A percentile compares a stretch with the other conserved stretches of the same genome.
phyloP scores from a whole-genome alignment of 2,329 filamentous ascomycete genomes.

The Didymella exigua region DNA sequence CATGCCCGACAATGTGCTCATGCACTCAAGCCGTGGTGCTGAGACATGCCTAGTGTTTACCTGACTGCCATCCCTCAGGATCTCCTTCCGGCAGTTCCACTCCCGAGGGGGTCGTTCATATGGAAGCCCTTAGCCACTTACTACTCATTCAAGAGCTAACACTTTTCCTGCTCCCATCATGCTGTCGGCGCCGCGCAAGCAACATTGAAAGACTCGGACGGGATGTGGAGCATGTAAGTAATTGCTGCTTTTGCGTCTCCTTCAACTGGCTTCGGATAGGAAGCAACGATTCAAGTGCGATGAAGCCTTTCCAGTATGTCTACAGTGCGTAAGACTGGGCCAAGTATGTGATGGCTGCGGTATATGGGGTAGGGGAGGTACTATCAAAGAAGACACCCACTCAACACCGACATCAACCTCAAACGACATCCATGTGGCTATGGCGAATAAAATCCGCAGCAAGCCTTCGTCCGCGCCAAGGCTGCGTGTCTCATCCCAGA shows the following conservation, averaged over 20 bases:
- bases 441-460: neutral
- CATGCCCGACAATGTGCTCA: neutral
- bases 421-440: neutral
- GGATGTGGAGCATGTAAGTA: slow-evolving; percentile 36
- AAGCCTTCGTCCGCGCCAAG: neutral
- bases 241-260: neutral
- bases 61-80: neutral
- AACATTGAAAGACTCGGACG: slow-evolving; percentile 8
- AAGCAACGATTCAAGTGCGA: slow-evolving; percentile 45
- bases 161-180: neutral
- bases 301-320: slow-evolving; percentile 47
- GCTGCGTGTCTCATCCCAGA: slow-evolving; percentile 1
- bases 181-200: neutral
- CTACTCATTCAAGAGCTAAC: neutral
- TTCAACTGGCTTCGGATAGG: slow-evolving; percentile 13
- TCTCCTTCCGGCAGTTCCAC: neutral
- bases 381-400: slow-evolving; percentile 3
- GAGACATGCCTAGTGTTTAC: slow-evolving; percentile 5
- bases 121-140: neutral
- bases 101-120: neutral
- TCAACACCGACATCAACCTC: neutral
- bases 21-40: neutral
- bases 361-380: slow-evolving; percentile 49
- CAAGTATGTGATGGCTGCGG: slow-evolving; percentile 53
- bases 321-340: slow-evolving; percentile 45